Percentiles rank a stretch among this genome's conserved stretches.
Conservation (phyloP, 176 grass and related monocot genomes). For the Leersia perrieri region DNA sequence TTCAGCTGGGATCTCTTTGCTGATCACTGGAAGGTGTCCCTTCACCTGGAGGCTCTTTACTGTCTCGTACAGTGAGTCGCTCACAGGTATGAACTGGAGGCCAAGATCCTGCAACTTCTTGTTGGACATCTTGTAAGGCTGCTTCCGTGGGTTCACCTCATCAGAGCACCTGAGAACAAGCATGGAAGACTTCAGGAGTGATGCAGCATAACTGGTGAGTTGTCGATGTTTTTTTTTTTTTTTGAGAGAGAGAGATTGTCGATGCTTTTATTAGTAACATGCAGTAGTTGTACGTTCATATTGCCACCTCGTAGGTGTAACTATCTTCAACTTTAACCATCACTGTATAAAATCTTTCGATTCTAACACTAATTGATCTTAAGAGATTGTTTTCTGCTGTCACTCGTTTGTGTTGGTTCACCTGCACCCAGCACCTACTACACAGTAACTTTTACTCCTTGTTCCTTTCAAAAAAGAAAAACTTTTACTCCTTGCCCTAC, state of each 20-base stretch:
- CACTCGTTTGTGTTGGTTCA: slow-evolving; percentile 9
- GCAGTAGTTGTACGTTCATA: background rate
- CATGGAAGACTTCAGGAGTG: background rate
- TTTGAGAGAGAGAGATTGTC: too few species aligned
- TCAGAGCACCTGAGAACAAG: slow-evolving; percentile 69
- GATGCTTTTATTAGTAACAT: too few species aligned
- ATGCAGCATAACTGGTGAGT: background rate
- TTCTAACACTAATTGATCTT: background rate
- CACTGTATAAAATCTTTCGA: background rate
- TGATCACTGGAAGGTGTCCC: slow-evolving; percentile 55
- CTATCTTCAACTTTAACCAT: background rate
- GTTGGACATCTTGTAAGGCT: slow-evolving; percentile 74
- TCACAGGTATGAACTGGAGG: slow-evolving; percentile 61
- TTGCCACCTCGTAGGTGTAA: background rate
- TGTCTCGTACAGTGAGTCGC: slow-evolving; percentile 56
- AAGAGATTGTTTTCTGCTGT: slow-evolving; percentile 3
- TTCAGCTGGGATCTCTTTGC: background rate
- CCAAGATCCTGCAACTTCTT: slow-evolving; percentile 74
- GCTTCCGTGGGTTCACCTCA: slow-evolving; percentile 73
- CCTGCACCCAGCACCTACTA: background rate
- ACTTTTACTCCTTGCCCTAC: background rate
- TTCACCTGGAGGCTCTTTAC: slow-evolving; percentile 88
- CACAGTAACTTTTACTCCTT: slow-evolving; percentile 9
- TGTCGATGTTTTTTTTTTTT: too few species aligned
- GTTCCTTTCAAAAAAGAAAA: too few species aligned